phyloP scores from a whole-genome alignment of 371 early-diverging fungal species.

The Mortierella sp. region DNA sequence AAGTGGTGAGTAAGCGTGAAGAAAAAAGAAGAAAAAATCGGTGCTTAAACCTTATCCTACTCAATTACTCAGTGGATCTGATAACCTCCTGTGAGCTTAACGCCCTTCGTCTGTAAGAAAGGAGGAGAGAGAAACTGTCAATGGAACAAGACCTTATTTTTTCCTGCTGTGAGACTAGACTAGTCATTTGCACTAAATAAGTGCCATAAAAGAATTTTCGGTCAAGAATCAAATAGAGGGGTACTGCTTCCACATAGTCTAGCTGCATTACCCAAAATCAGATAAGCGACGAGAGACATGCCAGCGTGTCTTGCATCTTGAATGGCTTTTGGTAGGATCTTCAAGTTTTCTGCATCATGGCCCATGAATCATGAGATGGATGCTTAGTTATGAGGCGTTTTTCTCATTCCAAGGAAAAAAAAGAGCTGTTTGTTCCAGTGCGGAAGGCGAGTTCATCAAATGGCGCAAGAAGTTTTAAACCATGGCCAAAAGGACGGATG shows the following conservation, averaged over 20 bases:
- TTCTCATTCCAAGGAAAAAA: not conserved
- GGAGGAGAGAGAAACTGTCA: not conserved
- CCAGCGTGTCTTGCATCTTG: not conserved
- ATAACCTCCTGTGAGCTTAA: not conserved
- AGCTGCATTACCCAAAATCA: not conserved
- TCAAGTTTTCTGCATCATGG: not conserved
- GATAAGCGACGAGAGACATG: not conserved
- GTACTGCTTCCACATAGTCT: not conserved
- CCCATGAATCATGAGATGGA: not conserved
- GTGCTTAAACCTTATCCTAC: not conserved
- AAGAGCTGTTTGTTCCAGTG: not conserved
- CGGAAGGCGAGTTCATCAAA: not conserved
- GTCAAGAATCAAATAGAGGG: not conserved
- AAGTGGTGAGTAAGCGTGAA: not conserved
- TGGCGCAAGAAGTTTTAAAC: conserved; percentile 18
- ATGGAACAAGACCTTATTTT: not conserved
- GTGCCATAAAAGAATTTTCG: too few species aligned
- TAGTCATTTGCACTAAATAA: too few species aligned
- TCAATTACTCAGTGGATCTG: not conserved
- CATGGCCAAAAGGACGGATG: not conserved
- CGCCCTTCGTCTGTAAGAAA: not conserved
- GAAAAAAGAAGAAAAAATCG: not conserved
- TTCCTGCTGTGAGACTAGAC: not conserved
- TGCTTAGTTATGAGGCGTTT: not conserved
- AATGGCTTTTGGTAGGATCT: too few species aligned